Base-by-base conservation (phyloP, 164 flowering plant species). In the Chloranthus sessilifolius region DNA sequence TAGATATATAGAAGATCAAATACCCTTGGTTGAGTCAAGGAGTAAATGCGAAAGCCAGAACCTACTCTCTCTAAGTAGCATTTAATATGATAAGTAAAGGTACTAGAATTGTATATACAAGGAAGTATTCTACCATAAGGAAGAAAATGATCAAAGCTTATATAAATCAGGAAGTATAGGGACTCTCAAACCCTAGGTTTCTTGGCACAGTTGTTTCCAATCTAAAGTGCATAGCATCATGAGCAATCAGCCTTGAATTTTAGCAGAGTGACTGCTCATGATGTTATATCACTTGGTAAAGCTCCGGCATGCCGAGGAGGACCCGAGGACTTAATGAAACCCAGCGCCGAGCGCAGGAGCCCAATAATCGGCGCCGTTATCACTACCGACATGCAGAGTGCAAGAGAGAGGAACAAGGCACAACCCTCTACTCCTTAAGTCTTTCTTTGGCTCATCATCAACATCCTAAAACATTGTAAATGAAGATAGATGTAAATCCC, bases 261-360 rank as follows among this genome's bases (percentile, higher is more conserved):
- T 59, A 67, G 80, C 83, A 82, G 84, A 76, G 56, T 86, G 95
- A 75, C 81, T 81, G 92, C 87, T 84, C 80, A 79, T 84, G 88
- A 79, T 84, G 81, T 74, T 84, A 81, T 86, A 81, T 65, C 82
- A 61, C 61, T 64, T 49, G 33, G 16, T 42, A 37, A 60, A 65
- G 64, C 62, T 59, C 59, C 9, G 22, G 24, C 7, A n/a, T 47
- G 68, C 61, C 40, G 38, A 40, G 21, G 26, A 31, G 1, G 11
- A 17, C 37, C 31, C 30, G 25, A 21, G 7, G 8, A 30, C 49
- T 40, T 63, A 74, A 47, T 64, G 65, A 57, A 82, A 77, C n/a
- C 81, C 86, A 1, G 74, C 74, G 20, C 77, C 75, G 2, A 72
- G 56, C 1, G 74, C 69, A 1, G 88, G 82, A 53, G 91, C 88